Evolutionary conservation across 1,284 basidiomycete genomes (phyloP).

Genomic region (Cryptococcus neoformans): DNA sequence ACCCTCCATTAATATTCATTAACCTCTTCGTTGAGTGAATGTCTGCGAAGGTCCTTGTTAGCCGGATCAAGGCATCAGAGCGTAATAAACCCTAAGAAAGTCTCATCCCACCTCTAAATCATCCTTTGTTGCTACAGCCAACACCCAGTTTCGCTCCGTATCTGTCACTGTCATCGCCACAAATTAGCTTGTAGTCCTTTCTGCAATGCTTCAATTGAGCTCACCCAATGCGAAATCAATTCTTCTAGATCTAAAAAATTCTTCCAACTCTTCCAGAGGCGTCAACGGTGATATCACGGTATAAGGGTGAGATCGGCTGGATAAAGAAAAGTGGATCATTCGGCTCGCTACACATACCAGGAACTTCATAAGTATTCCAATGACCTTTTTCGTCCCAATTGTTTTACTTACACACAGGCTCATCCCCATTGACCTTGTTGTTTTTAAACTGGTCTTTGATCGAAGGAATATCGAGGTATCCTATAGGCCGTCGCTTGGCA

Average conservation of each 20-base stretch:
- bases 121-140: conserved; percentile 73
- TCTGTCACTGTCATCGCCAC: conserved; percentile 65
- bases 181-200: conserved; percentile 1
- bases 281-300: conserved; percentile 75
- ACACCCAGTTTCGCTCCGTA: conserved; percentile 72
- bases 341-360: conserved; percentile 54
- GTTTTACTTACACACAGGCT: conserved; percentile 53
- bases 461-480: conserved; percentile 71
- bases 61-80: background rate
- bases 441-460: conserved; percentile 75
- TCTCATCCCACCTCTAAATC: conserved; percentile 64
- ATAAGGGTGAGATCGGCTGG: conserved; percentile 58
- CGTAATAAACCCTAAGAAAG: background rate
- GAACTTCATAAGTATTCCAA: background rate
- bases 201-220: conserved; percentile 48
- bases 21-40: background rate
- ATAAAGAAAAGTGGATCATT: conserved; percentile 73
- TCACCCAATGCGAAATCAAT: conserved; percentile 69
- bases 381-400: background rate
- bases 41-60: background rate
- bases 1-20: background rate
- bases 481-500: conserved; percentile 66
- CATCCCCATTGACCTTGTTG: conserved; percentile 59
- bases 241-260: conserved; percentile 62
- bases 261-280: conserved; percentile 69